These are phyloP conservation scores for Mesembryanthemum crystallinum DNA, from an alignment of 148 eudicot species.

Conservation along the genomic window DNA sequence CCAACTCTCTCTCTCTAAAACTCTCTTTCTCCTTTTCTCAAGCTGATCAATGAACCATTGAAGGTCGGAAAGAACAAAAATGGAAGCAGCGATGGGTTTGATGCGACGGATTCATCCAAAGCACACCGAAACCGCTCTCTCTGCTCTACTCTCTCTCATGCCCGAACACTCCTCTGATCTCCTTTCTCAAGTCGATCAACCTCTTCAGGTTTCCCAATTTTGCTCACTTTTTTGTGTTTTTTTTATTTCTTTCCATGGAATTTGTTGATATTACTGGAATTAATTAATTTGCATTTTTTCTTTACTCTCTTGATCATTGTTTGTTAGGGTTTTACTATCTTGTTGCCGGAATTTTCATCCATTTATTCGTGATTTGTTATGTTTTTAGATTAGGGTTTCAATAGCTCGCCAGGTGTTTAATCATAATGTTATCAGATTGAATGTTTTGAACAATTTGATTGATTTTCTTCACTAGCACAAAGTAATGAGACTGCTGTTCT, in stretches of 20 bases:
- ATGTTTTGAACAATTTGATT: background rate
- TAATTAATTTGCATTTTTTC: background rate
- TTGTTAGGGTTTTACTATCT: background rate
- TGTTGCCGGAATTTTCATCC: background rate
- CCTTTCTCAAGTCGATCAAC: constrained; percentile 97
- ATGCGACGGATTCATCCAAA: constrained; percentile 91
- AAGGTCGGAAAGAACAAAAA: constrained; percentile 9
- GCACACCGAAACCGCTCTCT: constrained; percentile 74
- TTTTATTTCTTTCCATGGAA: background rate
- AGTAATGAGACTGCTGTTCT: background rate
- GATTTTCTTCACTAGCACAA: background rate
- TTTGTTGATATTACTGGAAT: background rate
- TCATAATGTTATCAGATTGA: background rate
- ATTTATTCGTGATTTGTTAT: background rate
- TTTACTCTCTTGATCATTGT: background rate
- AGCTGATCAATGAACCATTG: background rate
- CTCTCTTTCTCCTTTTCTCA: too few relatives aligned
- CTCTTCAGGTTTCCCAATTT: constrained; percentile 68
- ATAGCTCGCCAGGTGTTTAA: background rate
- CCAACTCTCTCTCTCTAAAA: too few relatives aligned
- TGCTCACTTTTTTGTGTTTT: background rate
- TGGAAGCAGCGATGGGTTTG: constrained; percentile 99
- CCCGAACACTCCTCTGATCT: constrained; percentile 88
- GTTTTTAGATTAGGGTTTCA: constrained; percentile 8
- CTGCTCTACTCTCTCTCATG: constrained; percentile 78